phyloP scores from a whole-genome alignment of 148 eudicot species.

The Rhododendron kiyosumense region DNA sequence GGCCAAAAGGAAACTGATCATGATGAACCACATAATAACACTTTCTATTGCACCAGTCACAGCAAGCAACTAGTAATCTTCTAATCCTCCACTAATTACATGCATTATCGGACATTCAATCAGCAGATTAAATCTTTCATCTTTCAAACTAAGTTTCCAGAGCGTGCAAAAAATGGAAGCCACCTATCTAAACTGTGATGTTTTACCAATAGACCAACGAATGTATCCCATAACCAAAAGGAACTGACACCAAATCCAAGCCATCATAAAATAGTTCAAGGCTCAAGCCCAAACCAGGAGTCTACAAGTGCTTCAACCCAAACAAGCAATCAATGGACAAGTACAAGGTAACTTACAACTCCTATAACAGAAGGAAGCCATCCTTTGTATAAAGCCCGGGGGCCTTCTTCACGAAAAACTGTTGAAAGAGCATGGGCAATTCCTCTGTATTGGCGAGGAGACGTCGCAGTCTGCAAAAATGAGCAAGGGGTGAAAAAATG shows the following conservation, averaged over 20 bases:
- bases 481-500: neutral
- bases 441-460: constrained; percentile 81
- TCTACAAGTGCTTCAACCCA: neutral
- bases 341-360: constrained; percentile 53
- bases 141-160: neutral
- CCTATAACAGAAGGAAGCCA: constrained; percentile 99
- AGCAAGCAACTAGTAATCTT: neutral
- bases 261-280: neutral
- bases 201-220: neutral
- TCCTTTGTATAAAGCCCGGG: constrained; percentile 80
- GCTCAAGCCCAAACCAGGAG: neutral
- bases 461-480: constrained; percentile 61
- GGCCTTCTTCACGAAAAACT: constrained; percentile 74
- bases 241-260: neutral
- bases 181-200: neutral
- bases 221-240: neutral
- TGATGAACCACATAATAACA: neutral
- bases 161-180: neutral
- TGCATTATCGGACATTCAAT: neutral
- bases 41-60: neutral
- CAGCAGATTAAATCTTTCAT: neutral
- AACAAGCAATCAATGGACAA: neutral
- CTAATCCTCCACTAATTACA: neutral
- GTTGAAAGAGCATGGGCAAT: constrained; percentile 75
- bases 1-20: neutral